These are phyloP conservation scores for Pestalotiopsis fici DNA, from an alignment of 2,329 filamentous ascomycete species.

Conservation along the genomic window DNA sequence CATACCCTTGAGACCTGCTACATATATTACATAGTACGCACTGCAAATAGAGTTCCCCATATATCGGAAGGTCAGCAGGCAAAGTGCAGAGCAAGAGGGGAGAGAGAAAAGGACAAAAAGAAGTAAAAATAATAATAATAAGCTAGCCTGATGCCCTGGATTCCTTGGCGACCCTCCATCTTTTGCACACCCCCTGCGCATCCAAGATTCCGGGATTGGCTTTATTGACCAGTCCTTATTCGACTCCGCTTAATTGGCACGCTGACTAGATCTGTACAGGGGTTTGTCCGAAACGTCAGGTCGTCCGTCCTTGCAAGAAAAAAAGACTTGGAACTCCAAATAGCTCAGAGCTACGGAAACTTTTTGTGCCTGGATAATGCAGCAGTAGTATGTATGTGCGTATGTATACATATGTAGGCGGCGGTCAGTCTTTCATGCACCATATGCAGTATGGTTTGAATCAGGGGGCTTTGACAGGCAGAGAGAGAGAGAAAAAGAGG, in stretches of 20 bases:
- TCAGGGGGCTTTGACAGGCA: not conserved
- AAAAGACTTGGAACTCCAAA: not conserved
- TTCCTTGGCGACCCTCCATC: conserved; percentile 23
- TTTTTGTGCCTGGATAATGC: not conserved
- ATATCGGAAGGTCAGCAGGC: not conserved
- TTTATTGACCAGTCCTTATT: conserved; percentile 21
- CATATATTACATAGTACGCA: no score
- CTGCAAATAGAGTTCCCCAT: no score
- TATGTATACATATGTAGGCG: not conserved
- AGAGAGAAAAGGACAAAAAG: conserved; percentile 11
- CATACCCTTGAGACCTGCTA: no score
- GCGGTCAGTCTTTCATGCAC: not conserved
- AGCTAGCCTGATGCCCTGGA: conserved; percentile 29
- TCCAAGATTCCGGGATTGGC: conserved; percentile 33
- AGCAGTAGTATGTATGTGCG: not conserved
- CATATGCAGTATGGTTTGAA: not conserved
- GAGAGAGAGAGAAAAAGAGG: no score
- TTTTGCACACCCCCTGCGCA: conserved; percentile 21
- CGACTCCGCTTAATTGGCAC: conserved; percentile 18
- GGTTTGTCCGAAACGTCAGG: not conserved
- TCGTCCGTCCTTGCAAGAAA: not conserved
- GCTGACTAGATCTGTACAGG: not conserved
- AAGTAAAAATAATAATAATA: conserved; percentile 13
- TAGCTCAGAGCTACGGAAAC: not conserved
- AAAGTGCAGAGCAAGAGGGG: conserved; percentile 1